Evolutionary conservation across 306 rosid genomes (phyloP).

Genomic region (Ormosia semicastrata): DNA sequence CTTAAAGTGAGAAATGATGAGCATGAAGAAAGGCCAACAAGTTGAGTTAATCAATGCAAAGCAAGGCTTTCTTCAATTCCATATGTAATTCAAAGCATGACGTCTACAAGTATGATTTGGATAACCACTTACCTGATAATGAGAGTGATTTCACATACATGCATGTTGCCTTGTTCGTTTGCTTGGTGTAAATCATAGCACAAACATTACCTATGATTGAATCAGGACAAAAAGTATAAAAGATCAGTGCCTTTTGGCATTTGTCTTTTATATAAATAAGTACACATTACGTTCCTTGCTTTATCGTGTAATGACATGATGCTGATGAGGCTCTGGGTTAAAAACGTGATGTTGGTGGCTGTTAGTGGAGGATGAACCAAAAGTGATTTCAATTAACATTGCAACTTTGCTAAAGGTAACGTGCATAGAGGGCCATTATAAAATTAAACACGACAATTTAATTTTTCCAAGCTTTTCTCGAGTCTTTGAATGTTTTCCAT

Average conservation of each 20-base stretch:
- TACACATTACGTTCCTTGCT: background rate
- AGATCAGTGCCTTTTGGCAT: constrained; percentile 17
- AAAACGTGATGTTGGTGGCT: background rate
- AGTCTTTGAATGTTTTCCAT: background rate
- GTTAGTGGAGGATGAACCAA: background rate
- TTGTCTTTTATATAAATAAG: constrained; percentile 9
- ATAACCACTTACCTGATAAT: background rate
- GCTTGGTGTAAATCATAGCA: background rate
- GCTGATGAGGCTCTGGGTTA: constrained; percentile 14
- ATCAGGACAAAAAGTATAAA: constrained; percentile 24
- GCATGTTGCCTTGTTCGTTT: constrained; percentile 1
- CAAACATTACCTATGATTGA: background rate
- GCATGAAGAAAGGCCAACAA: constrained; percentile 9
- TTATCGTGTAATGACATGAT: background rate
- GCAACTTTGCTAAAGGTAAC: background rate
- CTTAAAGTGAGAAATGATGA: constrained; percentile 7
- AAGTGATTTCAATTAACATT: background rate
- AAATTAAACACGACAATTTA: background rate
- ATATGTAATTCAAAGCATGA: background rate
- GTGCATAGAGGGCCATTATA: background rate
- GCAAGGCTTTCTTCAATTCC: background rate
- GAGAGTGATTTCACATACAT: background rate
- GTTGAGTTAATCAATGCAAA: background rate
- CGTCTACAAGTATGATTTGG: constrained; percentile 7
- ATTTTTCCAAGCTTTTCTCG: background rate